phyloP scores from a whole-genome alignment of 441 rosid species.

The Flueggea neowawraea region DNA sequence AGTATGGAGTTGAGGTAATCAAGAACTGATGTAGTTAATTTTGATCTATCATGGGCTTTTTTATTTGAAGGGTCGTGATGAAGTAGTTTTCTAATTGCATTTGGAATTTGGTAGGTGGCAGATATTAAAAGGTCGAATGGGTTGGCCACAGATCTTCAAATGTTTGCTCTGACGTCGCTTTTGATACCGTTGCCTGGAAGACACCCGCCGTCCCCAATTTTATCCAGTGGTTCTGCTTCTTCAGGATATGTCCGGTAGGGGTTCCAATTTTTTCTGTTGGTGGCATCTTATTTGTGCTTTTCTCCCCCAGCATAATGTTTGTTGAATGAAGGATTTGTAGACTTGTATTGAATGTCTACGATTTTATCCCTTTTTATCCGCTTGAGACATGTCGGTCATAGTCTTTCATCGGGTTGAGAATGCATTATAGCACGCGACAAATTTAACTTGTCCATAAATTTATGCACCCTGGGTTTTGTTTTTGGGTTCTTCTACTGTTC shows the following conservation, averaged over 20 bases:
- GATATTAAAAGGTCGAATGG: conserved; percentile 60
- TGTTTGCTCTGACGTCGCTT: conserved; percentile 58
- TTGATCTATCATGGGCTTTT: neutral
- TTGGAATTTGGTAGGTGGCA: conserved; percentile 36
- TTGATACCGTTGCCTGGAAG: conserved; percentile 61
- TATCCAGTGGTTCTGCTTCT: conserved; percentile 28
- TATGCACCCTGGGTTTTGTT: too few species aligned
- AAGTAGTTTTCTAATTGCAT: neutral
- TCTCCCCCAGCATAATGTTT: neutral
- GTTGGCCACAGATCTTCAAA: conserved; percentile 62
- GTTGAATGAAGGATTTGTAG: too few species aligned
- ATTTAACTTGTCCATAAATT: too few species aligned
- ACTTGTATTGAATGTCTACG: too few species aligned
- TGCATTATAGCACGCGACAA: too few species aligned
- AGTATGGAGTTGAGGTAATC: conserved; percentile 64
- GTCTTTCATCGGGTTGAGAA: too few species aligned
- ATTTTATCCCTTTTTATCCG: too few species aligned
- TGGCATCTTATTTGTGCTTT: neutral
- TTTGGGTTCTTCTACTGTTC: too few species aligned
- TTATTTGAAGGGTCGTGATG: neutral
- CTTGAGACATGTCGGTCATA: too few species aligned
- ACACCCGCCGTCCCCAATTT: conserved; percentile 46
- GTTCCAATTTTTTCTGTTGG: neutral
- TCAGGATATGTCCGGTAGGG: conserved; percentile 25
- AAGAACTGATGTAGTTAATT: neutral